These are phyloP conservation scores for Trebouxia sp. DNA, from an alignment of 139 green algal genomes.

Conservation along the genomic window DNA sequence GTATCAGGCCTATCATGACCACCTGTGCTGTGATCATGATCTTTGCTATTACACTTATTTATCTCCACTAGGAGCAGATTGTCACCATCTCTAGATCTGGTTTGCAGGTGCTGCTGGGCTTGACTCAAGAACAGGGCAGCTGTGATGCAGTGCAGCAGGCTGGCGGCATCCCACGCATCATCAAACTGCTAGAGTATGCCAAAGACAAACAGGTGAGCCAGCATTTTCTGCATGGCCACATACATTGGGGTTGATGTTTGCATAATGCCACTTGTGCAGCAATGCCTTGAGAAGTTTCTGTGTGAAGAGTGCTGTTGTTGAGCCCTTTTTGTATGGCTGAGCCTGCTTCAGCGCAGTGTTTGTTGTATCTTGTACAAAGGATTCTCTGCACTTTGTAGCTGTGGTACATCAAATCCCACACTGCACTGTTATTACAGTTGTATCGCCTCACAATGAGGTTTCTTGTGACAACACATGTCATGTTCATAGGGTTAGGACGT, in stretches of 20 bases:
- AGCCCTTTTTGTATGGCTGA: neutral
- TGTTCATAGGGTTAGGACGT: neutral
- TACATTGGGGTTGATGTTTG: neutral
- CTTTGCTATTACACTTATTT: no score
- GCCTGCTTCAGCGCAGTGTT: neutral
- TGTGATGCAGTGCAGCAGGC: slow-evolving; percentile 16
- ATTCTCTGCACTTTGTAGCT: no score
- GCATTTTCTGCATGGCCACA: neutral
- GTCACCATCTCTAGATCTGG: no score
- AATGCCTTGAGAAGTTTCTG: neutral
- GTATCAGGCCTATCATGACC: no score
- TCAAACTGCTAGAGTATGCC: slow-evolving; percentile 28
- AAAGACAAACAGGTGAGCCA: neutral
- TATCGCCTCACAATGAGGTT: no score
- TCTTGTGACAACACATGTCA: no score
- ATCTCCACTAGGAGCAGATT: no score
- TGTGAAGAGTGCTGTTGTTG: neutral
- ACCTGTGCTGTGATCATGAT: no score
- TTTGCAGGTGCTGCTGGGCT: slow-evolving; percentile 22
- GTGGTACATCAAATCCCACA: no score
- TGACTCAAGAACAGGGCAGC: slow-evolving; percentile 22
- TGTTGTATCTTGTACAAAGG: no score
- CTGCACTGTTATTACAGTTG: no score
- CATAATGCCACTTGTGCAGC: neutral
- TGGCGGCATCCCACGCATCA: slow-evolving; percentile 17